Percentiles rank a stretch among this genome's conserved stretches.
Conservation (phyloP, 352 stramenopile genomes). For the Pythium plurisporium region DNA sequence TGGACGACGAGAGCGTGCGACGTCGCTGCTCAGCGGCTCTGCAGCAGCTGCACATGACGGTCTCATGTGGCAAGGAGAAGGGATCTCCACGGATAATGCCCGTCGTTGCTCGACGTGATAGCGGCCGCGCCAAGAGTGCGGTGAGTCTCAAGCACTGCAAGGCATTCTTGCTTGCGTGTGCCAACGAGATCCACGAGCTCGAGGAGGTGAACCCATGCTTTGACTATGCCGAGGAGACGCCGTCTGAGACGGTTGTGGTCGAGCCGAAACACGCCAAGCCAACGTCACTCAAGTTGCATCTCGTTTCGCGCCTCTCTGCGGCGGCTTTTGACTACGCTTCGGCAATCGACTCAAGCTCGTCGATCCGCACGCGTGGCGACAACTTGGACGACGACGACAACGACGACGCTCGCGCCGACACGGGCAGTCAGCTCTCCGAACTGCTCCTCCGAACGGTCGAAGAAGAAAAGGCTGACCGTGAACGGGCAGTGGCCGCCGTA, state of each 20-base stretch:
- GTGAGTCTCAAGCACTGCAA: conserved; percentile 54
- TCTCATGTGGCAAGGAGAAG: not conserved
- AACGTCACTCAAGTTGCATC: no score
- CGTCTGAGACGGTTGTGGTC: conserved; percentile 13
- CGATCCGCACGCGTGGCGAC: conserved; percentile 17
- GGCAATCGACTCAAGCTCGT: not conserved
- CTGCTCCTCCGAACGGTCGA: conserved; percentile 40
- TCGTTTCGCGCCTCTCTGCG: no score
- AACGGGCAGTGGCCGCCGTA: conserved; percentile 7
- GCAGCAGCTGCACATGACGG: conserved; percentile 19
- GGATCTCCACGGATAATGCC: not conserved
- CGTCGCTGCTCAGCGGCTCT: conserved; percentile 39
- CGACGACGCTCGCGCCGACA: conserved; percentile 40
- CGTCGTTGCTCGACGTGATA: no score
- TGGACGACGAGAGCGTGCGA: conserved; percentile 36
- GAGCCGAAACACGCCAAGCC: not conserved
- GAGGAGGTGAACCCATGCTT: conserved; percentile 63
- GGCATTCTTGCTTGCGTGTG: conserved; percentile 65
- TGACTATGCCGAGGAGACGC: conserved; percentile 65
- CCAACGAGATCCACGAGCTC: conserved; percentile 79
- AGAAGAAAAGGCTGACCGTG: conserved; percentile 18
- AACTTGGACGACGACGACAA: conserved; percentile 13
- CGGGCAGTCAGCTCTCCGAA: conserved; percentile 56
- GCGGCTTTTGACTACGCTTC: conserved; percentile 51
- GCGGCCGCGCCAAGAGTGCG: conserved; percentile 34